Evolutionary conservation across 805 yeast genomes (phyloP).

Genomic region (Suhomyces kilbournensis): DNA sequence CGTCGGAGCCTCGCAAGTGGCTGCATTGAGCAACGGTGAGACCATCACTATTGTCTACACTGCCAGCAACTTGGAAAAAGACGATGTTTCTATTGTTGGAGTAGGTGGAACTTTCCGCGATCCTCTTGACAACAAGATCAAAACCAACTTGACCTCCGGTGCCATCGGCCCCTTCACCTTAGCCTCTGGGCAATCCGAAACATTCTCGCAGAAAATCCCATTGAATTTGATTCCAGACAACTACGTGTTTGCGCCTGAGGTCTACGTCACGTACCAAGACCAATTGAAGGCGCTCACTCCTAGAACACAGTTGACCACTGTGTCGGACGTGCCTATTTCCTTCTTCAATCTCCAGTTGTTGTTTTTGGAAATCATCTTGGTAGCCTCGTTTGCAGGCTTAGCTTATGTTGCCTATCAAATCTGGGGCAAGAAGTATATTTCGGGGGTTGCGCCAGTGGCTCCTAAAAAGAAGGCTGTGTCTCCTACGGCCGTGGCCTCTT

Average conservation of each 20-base stretch:
- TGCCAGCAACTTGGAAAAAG: slow-evolving; percentile 52
- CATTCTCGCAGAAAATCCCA: slow-evolving; percentile 58
- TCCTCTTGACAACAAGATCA: slow-evolving; percentile 48
- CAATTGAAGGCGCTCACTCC: slow-evolving; percentile 54
- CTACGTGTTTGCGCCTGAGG: slow-evolving; percentile 58
- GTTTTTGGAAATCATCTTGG: slow-evolving; percentile 54
- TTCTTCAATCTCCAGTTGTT: slow-evolving; percentile 71
- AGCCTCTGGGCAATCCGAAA: slow-evolving; percentile 45
- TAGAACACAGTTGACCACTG: slow-evolving; percentile 53
- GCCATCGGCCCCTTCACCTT: slow-evolving; percentile 59
- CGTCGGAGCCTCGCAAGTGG: slow-evolving; percentile 35
- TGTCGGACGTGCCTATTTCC: slow-evolving; percentile 66
- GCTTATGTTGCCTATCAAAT: slow-evolving; percentile 42
- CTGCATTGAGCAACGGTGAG: slow-evolving; percentile 50
- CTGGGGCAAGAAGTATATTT: slow-evolving; percentile 47
- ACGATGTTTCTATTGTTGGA: slow-evolving; percentile 54
- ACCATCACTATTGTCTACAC: slow-evolving; percentile 49
- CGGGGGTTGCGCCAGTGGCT: slow-evolving; percentile 33
- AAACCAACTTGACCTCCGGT: slow-evolving; percentile 63
- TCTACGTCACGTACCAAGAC: slow-evolving; percentile 51
- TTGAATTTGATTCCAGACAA: slow-evolving; percentile 56
- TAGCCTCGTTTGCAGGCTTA: slow-evolving; percentile 13
- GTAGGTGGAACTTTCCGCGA: slow-evolving; percentile 64
- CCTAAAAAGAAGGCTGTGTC: slow-evolving; percentile 24
- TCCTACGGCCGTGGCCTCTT: slow-evolving; percentile 1